Conservation (phyloP, 2,329 filamentous ascomycete species). For the Hymenoscyphus albidus region DNA sequence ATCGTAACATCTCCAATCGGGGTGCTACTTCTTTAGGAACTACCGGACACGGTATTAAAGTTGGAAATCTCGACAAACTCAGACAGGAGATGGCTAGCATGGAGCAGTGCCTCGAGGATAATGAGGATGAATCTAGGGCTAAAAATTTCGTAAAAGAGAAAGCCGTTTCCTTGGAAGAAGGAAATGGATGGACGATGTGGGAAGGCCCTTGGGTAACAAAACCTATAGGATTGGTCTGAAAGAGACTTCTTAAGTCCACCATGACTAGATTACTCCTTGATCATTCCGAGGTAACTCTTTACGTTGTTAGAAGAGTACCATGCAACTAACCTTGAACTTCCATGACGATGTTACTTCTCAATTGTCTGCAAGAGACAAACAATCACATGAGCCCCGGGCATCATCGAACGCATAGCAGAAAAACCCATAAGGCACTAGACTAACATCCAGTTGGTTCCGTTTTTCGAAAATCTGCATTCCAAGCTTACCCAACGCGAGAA, state of each 20-base stretch:
- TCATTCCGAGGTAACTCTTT: neutral
- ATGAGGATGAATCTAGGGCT: neutral
- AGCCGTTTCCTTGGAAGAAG: conserved; percentile 11
- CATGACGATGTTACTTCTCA: neutral
- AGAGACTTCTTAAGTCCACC: neutral
- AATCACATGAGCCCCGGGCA: neutral
- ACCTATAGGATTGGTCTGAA: conserved; percentile 53
- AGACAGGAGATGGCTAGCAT: conserved; percentile 25
- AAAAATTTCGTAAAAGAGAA: conserved; percentile 5
- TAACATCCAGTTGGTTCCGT: no score
- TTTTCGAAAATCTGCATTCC: no score
- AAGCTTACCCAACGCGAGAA: neutral
- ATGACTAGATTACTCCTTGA: neutral
- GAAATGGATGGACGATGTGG: conserved; percentile 46
- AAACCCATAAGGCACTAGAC: no score
- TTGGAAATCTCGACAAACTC: conserved; percentile 19
- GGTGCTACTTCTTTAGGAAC: conserved; percentile 2
- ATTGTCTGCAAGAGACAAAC: neutral
- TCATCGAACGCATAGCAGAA: neutral
- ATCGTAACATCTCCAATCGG: conserved; percentile 38
- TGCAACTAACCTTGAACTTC: neutral
- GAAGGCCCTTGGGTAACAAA: conserved; percentile 53
- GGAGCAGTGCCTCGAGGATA: conserved; percentile 20
- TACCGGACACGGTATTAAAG: neutral
- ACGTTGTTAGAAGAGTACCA: neutral